Evolutionary conservation across 768 basidiomycete species (phyloP).

Genomic region (Cubamyces lactineus): DNA sequence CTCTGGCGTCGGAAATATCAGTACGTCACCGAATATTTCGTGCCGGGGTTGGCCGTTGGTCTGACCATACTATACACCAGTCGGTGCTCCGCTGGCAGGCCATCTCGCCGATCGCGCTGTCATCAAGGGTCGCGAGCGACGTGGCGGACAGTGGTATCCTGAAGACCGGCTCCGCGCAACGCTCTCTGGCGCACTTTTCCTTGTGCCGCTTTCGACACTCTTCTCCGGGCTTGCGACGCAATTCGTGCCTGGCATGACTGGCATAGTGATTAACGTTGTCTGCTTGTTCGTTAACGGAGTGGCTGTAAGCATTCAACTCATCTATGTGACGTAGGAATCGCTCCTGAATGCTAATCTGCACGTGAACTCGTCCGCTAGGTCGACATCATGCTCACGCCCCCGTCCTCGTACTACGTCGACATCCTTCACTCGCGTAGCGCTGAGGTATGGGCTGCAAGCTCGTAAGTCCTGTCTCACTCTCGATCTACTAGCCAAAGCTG

Average conservation of each 20-base stretch:
- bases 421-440: conserved; percentile 63
- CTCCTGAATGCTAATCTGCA: too few species aligned
- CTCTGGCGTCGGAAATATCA: conserved; percentile 57
- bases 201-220: conserved; percentile 57
- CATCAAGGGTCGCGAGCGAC: conserved; percentile 47
- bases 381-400: conserved; percentile 58
- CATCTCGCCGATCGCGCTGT: conserved; percentile 60
- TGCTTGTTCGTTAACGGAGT: conserved; percentile 67
- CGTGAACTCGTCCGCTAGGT: conserved; percentile 42
- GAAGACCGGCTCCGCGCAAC: conserved; percentile 68
- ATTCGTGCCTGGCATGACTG: conserved; percentile 52
- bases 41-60: too few species aligned
- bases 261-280: conserved; percentile 53
- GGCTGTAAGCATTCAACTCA: conserved; percentile 48
- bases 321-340: too few species aligned
- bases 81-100: conserved; percentile 63
- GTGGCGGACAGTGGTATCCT: conserved; percentile 63
- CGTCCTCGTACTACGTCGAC: conserved; percentile 61
- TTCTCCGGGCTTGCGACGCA: conserved; percentile 51
- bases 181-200: conserved; percentile 46
- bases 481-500: background rate
- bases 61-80: conserved; percentile 34
- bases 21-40: conserved; percentile 39
- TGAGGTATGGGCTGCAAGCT: conserved; percentile 60
- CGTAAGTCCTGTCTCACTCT: conserved; percentile 41